Evolutionary conservation across 768 basidiomycete species (phyloP).

Genomic region (Mycena galericulata): DNA sequence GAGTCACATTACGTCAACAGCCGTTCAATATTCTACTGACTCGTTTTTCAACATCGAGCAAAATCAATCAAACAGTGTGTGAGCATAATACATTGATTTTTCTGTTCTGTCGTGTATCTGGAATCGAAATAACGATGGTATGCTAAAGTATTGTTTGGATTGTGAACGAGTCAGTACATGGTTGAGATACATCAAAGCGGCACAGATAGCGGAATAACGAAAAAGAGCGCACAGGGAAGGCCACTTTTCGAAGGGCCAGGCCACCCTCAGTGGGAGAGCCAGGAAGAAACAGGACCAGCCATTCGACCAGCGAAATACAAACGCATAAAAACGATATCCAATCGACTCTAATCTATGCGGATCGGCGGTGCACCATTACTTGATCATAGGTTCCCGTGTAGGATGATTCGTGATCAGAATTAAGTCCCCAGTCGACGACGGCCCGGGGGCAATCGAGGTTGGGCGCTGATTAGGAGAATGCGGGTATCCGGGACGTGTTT

Average conservation of each 20-base stretch:
- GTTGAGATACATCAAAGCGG: constrained; percentile 31
- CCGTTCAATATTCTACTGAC: background rate
- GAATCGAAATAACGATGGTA: constrained; percentile 13
- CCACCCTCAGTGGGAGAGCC: background rate
- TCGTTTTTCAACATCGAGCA: too few species aligned
- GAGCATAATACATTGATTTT: constrained; percentile 26
- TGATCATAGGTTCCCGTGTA: constrained; percentile 22
- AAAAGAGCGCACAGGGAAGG: background rate
- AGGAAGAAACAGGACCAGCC: constrained; percentile 19
- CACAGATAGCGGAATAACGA: constrained; percentile 27
- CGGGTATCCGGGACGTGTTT: constrained; percentile 32
- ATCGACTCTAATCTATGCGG: constrained; percentile 34
- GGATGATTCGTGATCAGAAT: constrained; percentile 25
- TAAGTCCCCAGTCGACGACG: constrained; percentile 13
- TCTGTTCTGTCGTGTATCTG: constrained; percentile 27
- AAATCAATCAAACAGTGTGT: too few species aligned
- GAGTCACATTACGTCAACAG: constrained; percentile 7
- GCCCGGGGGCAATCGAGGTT: constrained; percentile 19
- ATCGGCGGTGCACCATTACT: constrained; percentile 24
- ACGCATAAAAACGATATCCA: constrained; percentile 32
- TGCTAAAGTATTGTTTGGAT: constrained; percentile 29
- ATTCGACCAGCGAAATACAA: constrained; percentile 31
- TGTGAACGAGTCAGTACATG: constrained; percentile 24
- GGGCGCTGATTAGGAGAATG: constrained; percentile 26
- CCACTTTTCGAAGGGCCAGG: background rate